Evolutionary conservation across 768 basidiomycete genomes (phyloP).

Genomic region (Rossbeevera mucosa): DNA sequence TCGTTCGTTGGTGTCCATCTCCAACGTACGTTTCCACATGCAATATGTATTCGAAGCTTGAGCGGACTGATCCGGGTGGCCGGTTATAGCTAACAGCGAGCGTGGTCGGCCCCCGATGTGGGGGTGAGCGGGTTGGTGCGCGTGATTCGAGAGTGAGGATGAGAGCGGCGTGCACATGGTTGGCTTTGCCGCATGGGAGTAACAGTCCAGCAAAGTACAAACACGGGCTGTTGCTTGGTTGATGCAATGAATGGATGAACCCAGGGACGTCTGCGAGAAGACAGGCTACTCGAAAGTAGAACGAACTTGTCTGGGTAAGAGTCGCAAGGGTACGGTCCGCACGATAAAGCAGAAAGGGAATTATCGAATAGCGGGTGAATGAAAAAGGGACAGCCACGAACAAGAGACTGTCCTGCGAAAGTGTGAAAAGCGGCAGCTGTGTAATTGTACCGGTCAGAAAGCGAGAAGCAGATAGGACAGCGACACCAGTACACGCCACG

Average conservation of each 20-base stretch:
- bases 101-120: conserved; percentile 13
- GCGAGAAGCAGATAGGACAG: conserved; percentile 26
- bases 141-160: not conserved
- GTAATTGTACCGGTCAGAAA: conserved; percentile 29
- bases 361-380: conserved; percentile 28
- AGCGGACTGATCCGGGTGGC: conserved; percentile 4
- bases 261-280: conserved; percentile 13
- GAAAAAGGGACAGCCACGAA: conserved; percentile 24
- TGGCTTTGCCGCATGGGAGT: conserved; percentile 14
- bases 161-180: conserved; percentile 7
- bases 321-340: conserved; percentile 18
- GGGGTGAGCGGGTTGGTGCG: not conserved
- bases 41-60: conserved; percentile 20
- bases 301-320: conserved; percentile 12
- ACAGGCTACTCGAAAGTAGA: conserved; percentile 20
- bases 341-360: conserved; percentile 22
- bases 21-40: conserved; percentile 27
- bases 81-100: conserved; percentile 17
- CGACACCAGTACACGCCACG: conserved; percentile 29
- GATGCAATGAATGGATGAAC: conserved; percentile 27
- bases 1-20: conserved; percentile 25
- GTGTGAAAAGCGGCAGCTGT: conserved; percentile 26
- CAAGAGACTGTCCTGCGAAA: conserved; percentile 21
- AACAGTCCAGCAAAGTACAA: conserved; percentile 23
- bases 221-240: conserved; percentile 15